phyloP scores from a whole-genome alignment of 2,329 filamentous ascomycete species.

The Botrytis sinoallii region DNA sequence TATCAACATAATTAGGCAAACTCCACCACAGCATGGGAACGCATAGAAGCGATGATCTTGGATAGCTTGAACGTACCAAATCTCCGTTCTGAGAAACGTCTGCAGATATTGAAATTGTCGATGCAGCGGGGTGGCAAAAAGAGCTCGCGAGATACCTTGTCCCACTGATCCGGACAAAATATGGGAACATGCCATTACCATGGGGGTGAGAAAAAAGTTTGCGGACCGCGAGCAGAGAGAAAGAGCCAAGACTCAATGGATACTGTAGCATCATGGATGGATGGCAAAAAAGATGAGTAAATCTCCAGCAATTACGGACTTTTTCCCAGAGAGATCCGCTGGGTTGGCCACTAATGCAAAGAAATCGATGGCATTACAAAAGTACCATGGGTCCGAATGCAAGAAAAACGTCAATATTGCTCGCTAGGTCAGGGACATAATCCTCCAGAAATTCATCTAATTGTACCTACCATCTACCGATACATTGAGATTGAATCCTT shows the following conservation, averaged over 20 bases:
- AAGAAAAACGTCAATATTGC: conserved; percentile 33
- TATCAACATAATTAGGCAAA: conserved; percentile 56
- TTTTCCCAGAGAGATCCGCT: conserved; percentile 32
- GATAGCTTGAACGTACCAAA: conserved; percentile 35
- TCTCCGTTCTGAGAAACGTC: conserved; percentile 34
- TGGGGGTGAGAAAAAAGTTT: conserved; percentile 9
- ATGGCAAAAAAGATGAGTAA: conserved; percentile 15
- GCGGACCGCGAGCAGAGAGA: conserved; percentile 14
- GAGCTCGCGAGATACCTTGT: conserved; percentile 25
- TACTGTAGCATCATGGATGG: conserved; percentile 1
- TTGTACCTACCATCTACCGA: conserved; percentile 21
- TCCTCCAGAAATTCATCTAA: conserved; percentile 22
- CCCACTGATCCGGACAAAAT: conserved; percentile 18
- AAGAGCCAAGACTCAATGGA: conserved; percentile 14
- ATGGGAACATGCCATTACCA: conserved; percentile 6
- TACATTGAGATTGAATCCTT: conserved; percentile 22
- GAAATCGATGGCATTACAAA: conserved; percentile 24
- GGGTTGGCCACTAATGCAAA: conserved; percentile 37
- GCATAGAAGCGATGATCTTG: conserved; percentile 39
- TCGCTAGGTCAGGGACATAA: conserved; percentile 31
- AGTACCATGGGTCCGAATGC: conserved; percentile 21
- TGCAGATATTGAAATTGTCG: conserved; percentile 36
- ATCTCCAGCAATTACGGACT: conserved; percentile 17
- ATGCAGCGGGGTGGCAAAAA: conserved; percentile 39
- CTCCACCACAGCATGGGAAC: conserved; percentile 54